Evolutionary conservation across 306 rosid genomes (phyloP).

Genomic region (Pterocarpus macrocarpus): DNA sequence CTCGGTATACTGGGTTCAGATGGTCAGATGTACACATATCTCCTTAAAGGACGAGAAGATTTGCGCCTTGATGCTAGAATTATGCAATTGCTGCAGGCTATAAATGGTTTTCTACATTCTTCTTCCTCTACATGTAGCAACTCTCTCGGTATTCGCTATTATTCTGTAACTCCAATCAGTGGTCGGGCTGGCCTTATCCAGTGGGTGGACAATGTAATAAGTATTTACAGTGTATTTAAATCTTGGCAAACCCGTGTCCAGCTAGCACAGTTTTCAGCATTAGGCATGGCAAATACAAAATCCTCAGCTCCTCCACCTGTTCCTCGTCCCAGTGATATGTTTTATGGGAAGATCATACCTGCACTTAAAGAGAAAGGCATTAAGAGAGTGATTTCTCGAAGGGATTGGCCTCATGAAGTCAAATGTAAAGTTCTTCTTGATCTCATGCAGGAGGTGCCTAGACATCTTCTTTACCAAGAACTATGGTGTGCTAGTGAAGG

Average conservation of each 20-base stretch:
- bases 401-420: constrained; percentile 99
- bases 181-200: constrained; percentile 97
- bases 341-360: constrained; percentile 97
- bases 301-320: constrained; percentile 82
- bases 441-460: constrained; percentile 94
- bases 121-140: constrained; percentile 79
- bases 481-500: constrained; percentile 99
- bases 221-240: constrained; percentile 92
- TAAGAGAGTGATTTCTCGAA: constrained; percentile 95
- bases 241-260: constrained; percentile 94
- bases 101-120: constrained; percentile 85
- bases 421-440: constrained; percentile 92
- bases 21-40: constrained; percentile 92
- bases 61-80: constrained; percentile 97
- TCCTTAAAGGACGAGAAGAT: constrained; percentile 96
- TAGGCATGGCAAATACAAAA: constrained; percentile 68
- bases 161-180: constrained; percentile 98
- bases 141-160: constrained; percentile 82
- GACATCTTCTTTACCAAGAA: constrained; percentile 90
- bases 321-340: constrained; percentile 99
- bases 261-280: constrained; percentile 73
- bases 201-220: constrained; percentile 92
- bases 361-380: constrained; percentile 99
- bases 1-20: constrained; percentile 89
- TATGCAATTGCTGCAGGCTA: constrained; percentile 94